A percentile compares a stretch with the other conserved stretches of the same genome.
These are phyloP conservation scores for Chernovozyma aurita DNA, from an alignment of 1,139 yeast genomes.

Conservation along the genomic window DNA sequence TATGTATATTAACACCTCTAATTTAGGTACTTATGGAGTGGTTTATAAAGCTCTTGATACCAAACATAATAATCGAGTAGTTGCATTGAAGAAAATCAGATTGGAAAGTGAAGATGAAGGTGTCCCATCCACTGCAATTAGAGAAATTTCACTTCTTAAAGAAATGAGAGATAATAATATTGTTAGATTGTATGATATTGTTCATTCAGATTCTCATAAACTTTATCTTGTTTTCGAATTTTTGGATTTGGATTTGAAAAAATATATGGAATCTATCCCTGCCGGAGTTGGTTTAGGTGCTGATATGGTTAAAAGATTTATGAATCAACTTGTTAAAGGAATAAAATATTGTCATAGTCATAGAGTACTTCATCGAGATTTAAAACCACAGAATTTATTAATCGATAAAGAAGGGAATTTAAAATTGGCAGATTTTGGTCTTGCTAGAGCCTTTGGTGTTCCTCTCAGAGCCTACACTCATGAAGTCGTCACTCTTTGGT, in stretches of 20 bases:
- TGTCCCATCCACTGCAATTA: constrained; percentile 95
- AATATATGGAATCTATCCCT: constrained; percentile 95
- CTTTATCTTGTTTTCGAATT: constrained; percentile 91
- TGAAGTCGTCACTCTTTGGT: constrained; percentile 98
- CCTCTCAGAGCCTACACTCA: constrained; percentile 95
- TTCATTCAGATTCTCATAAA: constrained; percentile 95
- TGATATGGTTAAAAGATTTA: constrained; percentile 85
- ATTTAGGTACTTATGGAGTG: constrained; percentile 84
- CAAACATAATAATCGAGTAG: constrained; percentile 83
- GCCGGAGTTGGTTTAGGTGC: constrained; percentile 87
- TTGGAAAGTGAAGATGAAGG: constrained; percentile 98
- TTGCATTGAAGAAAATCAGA: constrained; percentile 91
- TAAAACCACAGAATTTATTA: constrained; percentile 92
- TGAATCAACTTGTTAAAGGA: constrained; percentile 90
- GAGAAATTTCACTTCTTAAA: constrained; percentile 90
- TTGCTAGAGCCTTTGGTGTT: constrained; percentile 96
- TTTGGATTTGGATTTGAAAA: constrained; percentile 88
- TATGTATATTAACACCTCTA: constrained; percentile 10
- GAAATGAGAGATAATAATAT: constrained; percentile 92
- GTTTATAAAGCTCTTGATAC: constrained; percentile 94
- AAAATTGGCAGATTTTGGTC: constrained; percentile 94
- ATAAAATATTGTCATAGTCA: constrained; percentile 94
- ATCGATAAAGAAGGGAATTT: constrained; percentile 94
- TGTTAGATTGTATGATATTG: constrained; percentile 86
- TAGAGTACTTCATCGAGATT: constrained; percentile 90